Evolutionary conservation across 2,329 filamentous ascomycete species (phyloP).

Genomic region (Sporothrix inflata): DNA sequence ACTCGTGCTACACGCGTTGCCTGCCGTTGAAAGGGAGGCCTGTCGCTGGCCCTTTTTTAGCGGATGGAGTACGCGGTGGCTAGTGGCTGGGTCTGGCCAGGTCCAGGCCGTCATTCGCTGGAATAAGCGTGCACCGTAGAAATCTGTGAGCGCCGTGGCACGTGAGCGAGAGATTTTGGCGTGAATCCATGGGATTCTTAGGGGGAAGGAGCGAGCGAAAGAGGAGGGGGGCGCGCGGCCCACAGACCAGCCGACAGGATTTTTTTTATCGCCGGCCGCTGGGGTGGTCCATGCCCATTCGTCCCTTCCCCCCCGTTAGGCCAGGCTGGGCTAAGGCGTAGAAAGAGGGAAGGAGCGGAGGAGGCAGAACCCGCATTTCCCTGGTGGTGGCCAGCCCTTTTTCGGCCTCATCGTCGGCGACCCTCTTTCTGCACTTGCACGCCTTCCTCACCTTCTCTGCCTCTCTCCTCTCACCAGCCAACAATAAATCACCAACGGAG

Average conservation of each 20-base stretch:
- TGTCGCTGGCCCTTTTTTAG: not conserved
- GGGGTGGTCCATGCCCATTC: slow-evolving; percentile 18
- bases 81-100: not conserved
- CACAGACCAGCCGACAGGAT: slow-evolving; percentile 22
- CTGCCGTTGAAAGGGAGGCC: not conserved
- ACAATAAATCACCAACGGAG: slow-evolving; percentile 2
- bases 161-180: slow-evolving; percentile 19
- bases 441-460: slow-evolving; percentile 13
- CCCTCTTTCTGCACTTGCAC: not conserved
- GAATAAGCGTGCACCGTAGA: slow-evolving; percentile 11
- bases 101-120: slow-evolving; percentile 2
- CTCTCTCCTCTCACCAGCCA: slow-evolving; percentile 14
- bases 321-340: slow-evolving; percentile 19
- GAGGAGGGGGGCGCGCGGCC: slow-evolving; percentile 2
- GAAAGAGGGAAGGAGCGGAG: slow-evolving; percentile 23
- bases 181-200: not conserved
- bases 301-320: slow-evolving; percentile 10
- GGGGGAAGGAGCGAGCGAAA: slow-evolving; percentile 6
- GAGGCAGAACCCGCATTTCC: slow-evolving; percentile 24
- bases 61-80: slow-evolving; percentile 15
- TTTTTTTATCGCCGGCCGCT: slow-evolving; percentile 26
- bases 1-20: not conserved
- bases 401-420: slow-evolving; percentile 25
- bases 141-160: slow-evolving; percentile 18
- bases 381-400: slow-evolving; percentile 23